Conservation (phyloP, 805 yeast species). For the Ascoidea asiatica region DNA sequence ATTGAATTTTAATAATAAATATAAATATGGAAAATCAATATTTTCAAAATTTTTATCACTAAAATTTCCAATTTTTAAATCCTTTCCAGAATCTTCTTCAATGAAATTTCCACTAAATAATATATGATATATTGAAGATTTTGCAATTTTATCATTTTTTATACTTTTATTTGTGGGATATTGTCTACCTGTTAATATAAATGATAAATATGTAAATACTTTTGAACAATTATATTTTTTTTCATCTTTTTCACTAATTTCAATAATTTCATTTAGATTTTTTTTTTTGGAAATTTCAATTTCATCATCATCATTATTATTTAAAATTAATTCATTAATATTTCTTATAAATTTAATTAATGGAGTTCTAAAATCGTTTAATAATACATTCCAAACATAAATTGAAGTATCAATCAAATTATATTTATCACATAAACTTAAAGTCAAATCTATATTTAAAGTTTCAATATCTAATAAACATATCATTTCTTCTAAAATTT, state of each 20-base stretch:
- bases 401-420: constrained; percentile 47
- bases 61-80: constrained; percentile 20
- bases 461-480: constrained; percentile 54
- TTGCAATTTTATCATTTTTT: constrained; percentile 24
- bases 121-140: constrained; percentile 36
- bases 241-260: background rate
- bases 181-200: constrained; percentile 60
- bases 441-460: constrained; percentile 68
- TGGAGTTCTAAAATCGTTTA: constrained; percentile 65
- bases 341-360: constrained; percentile 34
- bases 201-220: constrained; percentile 51
- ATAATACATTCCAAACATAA: constrained; percentile 57
- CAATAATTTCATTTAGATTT: constrained; percentile 10
- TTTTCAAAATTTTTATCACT: constrained; percentile 15
- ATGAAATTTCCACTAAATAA: constrained; percentile 45
- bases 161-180: constrained; percentile 59
- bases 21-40: constrained; percentile 59
- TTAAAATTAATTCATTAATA: constrained; percentile 4
- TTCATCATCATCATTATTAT: background rate
- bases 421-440: constrained; percentile 43
- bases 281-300: background rate
- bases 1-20: constrained; percentile 37
- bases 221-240: constrained; percentile 10
- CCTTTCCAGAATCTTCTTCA: constrained; percentile 23
- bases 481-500: constrained; percentile 48